Evolutionary conservation across 129 eudicot genomes (phyloP).

Genomic region (Kitagawia praeruptora): DNA sequence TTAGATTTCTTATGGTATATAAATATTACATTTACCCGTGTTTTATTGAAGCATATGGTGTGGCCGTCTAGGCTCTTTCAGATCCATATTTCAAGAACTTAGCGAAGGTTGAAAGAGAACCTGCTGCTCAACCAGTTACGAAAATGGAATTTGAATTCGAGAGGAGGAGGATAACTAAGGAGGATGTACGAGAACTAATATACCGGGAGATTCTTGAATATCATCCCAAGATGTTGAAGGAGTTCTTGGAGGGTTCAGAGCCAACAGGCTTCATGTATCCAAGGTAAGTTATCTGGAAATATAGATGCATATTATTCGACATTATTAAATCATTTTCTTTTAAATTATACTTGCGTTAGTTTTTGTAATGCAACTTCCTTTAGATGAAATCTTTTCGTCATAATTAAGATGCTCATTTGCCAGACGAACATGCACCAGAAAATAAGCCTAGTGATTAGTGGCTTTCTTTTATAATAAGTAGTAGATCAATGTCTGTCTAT

Average conservation of each 20-base stretch:
- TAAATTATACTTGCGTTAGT: not conserved
- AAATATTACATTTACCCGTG: not conserved
- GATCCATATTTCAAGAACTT: constrained; percentile 90
- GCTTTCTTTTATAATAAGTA: not conserved
- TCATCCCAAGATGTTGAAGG: constrained; percentile 93
- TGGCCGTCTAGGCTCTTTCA: constrained; percentile 63
- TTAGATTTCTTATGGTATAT: not conserved
- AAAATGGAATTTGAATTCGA: constrained; percentile 97
- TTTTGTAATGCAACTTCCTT: not conserved
- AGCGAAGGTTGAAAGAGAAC: constrained; percentile 97
- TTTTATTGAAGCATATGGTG: not conserved
- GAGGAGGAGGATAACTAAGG: constrained; percentile 84
- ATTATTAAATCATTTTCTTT: not conserved
- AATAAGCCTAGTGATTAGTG: not conserved
- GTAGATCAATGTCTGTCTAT: not conserved
- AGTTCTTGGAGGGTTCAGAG: constrained; percentile 76
- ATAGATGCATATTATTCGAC: not conserved
- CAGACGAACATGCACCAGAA: not conserved
- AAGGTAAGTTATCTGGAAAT: constrained; percentile 37
- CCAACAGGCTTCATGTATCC: constrained; percentile 97
- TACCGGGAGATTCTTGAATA: constrained; percentile 92
- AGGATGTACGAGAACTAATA: constrained; percentile 82
- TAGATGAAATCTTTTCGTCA: not conserved
- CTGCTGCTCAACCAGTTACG: constrained; percentile 95
- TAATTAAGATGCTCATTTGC: not conserved